Percentiles rank a stretch among this genome's conserved stretches.
Evolutionary conservation across 169 alveolate species (phyloP).

Genomic region (Eimeria praecox): DNA sequence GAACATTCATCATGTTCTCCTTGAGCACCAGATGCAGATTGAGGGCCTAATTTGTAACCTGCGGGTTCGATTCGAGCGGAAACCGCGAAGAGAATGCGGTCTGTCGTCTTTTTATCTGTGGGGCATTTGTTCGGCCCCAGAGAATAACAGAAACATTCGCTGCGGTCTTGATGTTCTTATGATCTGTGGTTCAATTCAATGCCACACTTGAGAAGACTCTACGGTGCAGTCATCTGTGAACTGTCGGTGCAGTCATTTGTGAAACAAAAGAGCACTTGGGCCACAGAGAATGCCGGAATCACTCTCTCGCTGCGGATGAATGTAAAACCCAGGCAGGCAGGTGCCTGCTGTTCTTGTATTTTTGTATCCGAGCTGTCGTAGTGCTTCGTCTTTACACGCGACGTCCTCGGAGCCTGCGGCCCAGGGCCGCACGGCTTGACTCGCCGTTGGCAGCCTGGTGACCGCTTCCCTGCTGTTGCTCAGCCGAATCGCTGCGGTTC

Average conservation of each 20-base stretch:
- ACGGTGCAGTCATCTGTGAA: neutral
- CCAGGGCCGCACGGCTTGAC: neutral
- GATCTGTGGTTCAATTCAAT: neutral
- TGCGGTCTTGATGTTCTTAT: neutral
- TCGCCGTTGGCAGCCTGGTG: slow-evolving; percentile 3
- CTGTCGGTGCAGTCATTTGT: neutral
- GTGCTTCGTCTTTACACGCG: neutral
- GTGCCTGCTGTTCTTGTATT: neutral
- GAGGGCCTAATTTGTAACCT: neutral
- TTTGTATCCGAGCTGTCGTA: neutral
- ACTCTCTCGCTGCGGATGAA: neutral
- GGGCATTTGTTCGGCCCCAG: neutral
- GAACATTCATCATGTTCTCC: neutral
- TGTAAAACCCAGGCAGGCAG: neutral
- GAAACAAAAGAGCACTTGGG: neutral
- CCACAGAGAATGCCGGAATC: neutral
- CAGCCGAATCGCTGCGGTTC: neutral
- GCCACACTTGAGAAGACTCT: neutral
- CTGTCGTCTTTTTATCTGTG: neutral
- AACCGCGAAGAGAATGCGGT: neutral
- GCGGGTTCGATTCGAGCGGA: neutral
- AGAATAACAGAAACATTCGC: slow-evolving; percentile 1
- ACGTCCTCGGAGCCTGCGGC: slow-evolving; percentile 28
- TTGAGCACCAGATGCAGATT: neutral
- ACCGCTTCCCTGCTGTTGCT: slow-evolving; percentile 23